A percentile compares a stretch with the other conserved stretches of the same genome.
Conservation (phyloP, 305 asterid species). For the Salvia sclarea region DNA sequence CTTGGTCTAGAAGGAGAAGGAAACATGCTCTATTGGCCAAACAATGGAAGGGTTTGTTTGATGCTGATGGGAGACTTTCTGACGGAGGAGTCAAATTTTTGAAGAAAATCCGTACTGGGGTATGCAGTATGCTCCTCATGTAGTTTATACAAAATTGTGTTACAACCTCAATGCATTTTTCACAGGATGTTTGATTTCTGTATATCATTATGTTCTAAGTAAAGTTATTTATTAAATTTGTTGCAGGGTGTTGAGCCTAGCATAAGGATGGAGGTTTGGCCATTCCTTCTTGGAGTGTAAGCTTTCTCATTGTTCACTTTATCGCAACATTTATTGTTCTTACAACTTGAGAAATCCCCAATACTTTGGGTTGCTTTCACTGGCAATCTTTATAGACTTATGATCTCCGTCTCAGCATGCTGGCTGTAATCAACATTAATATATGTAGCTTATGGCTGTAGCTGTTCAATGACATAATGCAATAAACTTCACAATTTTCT, state of each 20-base stretch:
- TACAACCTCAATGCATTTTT: neutral
- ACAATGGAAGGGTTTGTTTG: conserved; percentile 77
- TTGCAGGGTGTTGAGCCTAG: conserved; percentile 93
- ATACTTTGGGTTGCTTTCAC: conserved; percentile 5
- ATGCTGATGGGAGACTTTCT: conserved; percentile 61
- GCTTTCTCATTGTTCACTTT: conserved; percentile 29
- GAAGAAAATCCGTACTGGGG: conserved; percentile 91
- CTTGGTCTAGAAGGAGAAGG: conserved; percentile 92
- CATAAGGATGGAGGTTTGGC: conserved; percentile 92
- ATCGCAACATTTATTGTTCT: neutral
- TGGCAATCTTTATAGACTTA: conserved; percentile 8
- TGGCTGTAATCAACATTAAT: neutral
- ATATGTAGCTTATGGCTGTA: conserved; percentile 1
- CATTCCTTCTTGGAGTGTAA: conserved; percentile 94
- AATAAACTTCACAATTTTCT: conserved; percentile 8
- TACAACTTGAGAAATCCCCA: neutral
- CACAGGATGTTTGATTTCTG: conserved; percentile 1
- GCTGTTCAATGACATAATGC: conserved; percentile 11
- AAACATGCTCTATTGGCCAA: conserved; percentile 72
- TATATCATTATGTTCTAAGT: conserved; percentile 23
- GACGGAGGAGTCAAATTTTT: conserved; percentile 88
- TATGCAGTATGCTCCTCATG: conserved; percentile 54
- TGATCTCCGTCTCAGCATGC: neutral
- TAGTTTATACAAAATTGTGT: neutral
- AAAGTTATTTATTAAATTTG: conserved; percentile 19